Evolutionary conservation across 2,329 filamentous ascomycete species (phyloP), one percentile per base, ranked within the genome.

Genomic region (Aspergillaceae sp.): DNA sequence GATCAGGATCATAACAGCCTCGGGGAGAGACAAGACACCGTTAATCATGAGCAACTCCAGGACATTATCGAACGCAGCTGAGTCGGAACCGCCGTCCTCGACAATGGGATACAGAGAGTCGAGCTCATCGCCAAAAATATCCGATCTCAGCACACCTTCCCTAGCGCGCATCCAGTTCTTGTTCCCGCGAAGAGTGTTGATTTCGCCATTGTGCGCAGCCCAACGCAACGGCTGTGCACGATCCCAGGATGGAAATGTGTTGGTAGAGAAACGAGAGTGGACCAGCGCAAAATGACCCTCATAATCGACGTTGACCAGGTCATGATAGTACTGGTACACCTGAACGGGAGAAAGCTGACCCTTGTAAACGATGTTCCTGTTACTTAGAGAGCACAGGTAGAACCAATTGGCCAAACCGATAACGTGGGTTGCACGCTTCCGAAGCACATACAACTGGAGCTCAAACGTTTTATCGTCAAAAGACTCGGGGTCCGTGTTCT

Each of bases 141-240:
- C 83, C 1, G 91, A 97, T 65, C 88, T 86, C 79, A 97, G 86
- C 54, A 95, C 83, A 69, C 91, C 91, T 73, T 97, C 91, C 63
- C 91, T 84, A 51, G 91, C 91, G 58, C 90, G 85, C 91, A 97
- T 97, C 91, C 91, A 97, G 73, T 97, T 97, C 78, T 97, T 97
- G 76, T 97, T 97, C 51, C 91, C 91, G 65, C 91, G 86, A 51
- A 97, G 75, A 1, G 91, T 97, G 71, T 97, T 97, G 66, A 97
- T 97, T 73, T 97, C 91, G 76, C 91, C 91, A 68, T 97, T 97
- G 76, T 97, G 91, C 61, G 91, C 91, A 54, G 90, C 90, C 91
- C 91, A 97, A 71, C 91, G 82, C 54, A 97, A 74, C 52, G 91
- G 91, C 74, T 97, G 91, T 51, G 91, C 92, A 73, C 91, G 86